Percentiles rank a stretch among this genome's conserved stretches.
Conservation (phyloP, 23 red algal genomes). For the Porphyridium purpureum region DNA sequence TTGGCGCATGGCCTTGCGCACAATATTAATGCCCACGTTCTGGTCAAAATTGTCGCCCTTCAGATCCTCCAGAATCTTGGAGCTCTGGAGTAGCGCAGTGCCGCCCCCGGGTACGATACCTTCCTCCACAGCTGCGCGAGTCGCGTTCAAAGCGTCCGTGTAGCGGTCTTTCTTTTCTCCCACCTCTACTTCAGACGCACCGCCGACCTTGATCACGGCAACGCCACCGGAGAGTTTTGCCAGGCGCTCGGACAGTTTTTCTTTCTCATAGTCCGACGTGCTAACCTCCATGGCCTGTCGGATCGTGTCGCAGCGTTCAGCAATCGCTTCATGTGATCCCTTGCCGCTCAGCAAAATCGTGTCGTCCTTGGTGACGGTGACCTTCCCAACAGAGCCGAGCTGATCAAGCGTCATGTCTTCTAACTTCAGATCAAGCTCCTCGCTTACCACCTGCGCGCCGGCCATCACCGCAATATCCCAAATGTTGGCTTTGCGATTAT, state of each 20-base stretch:
- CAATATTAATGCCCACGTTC: slow-evolving; percentile 87
- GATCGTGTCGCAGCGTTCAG: slow-evolving; percentile 81
- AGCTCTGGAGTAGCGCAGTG: slow-evolving; percentile 55
- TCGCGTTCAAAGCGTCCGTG: slow-evolving; percentile 94
- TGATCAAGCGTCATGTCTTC: slow-evolving; percentile 64
- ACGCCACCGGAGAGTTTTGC: slow-evolving; percentile 94
- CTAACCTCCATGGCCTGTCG: slow-evolving; percentile 45
- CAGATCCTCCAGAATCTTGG: slow-evolving; percentile 23
- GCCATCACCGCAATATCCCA: slow-evolving; percentile 79
- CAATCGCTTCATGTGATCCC: slow-evolving; percentile 28
- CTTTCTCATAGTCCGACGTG: slow-evolving; percentile 94
- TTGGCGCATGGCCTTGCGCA: slow-evolving; percentile 76
- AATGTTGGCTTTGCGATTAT: slow-evolving; percentile 80
- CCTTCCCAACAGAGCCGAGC: slow-evolving; percentile 76
- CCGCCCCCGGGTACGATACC: slow-evolving; percentile 98
- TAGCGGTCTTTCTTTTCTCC: slow-evolving; percentile 86
- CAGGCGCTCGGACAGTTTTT: slow-evolving; percentile 86
- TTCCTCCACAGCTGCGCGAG: slow-evolving; percentile 90
- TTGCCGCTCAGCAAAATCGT: slow-evolving; percentile 80
- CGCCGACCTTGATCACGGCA: slow-evolving; percentile 96
- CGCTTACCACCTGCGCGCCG: slow-evolving; percentile 52
- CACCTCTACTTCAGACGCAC: slow-evolving; percentile 79
- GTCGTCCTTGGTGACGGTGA: slow-evolving; percentile 89
- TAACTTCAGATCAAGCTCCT: slow-evolving; percentile 77
- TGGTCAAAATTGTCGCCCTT: slow-evolving; percentile 95